phyloP scores from a whole-genome alignment of 495 filamentous ascomycete species.

The Penicillium arizonense region DNA sequence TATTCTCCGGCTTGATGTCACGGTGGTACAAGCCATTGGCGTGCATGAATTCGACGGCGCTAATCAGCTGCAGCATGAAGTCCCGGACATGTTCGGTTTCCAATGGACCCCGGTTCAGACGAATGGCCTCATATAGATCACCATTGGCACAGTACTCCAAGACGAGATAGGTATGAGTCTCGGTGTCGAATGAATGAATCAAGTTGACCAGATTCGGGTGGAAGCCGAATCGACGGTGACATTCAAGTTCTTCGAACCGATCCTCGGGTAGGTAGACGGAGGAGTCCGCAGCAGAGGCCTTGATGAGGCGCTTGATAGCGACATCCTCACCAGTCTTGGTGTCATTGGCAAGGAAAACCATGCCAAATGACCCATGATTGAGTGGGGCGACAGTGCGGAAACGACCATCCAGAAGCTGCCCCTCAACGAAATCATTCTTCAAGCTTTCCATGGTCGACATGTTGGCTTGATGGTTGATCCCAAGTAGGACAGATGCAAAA shows the following conservation, averaged over 20 bases:
- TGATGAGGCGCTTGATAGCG: constrained; percentile 92
- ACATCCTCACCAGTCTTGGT: constrained; percentile 70
- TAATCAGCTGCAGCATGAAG: constrained; percentile 93
- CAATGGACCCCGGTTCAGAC: constrained; percentile 77
- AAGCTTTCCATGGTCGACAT: constrained; percentile 72
- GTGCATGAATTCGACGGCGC: constrained; percentile 89
- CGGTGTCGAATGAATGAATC: constrained; percentile 87
- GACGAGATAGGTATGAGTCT: constrained; percentile 84
- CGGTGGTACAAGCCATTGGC: constrained; percentile 89
- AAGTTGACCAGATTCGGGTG: constrained; percentile 96
- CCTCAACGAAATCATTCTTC: constrained; percentile 68
- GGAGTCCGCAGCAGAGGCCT: constrained; percentile 57
- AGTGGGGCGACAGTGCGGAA: constrained; percentile 89
- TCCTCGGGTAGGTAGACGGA: constrained; percentile 66
- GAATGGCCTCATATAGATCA: constrained; percentile 96
- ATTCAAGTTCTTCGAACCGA: constrained; percentile 80
- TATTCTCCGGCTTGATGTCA: constrained; percentile 99
- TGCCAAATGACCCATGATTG: constrained; percentile 97
- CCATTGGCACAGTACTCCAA: constrained; percentile 96
- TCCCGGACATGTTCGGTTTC: constrained; percentile 95
- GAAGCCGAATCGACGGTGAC: constrained; percentile 71
- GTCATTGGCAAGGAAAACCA: constrained; percentile 93
- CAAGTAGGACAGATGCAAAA: constrained; percentile 33
- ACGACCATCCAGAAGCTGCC: constrained; percentile 75
- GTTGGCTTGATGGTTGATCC: constrained; percentile 30